Percentiles rank a stretch among this genome's conserved stretches.
These are phyloP conservation scores for Candolleomyces eurysporus DNA, from an alignment of 768 basidiomycete species.

Conservation along the genomic window DNA sequence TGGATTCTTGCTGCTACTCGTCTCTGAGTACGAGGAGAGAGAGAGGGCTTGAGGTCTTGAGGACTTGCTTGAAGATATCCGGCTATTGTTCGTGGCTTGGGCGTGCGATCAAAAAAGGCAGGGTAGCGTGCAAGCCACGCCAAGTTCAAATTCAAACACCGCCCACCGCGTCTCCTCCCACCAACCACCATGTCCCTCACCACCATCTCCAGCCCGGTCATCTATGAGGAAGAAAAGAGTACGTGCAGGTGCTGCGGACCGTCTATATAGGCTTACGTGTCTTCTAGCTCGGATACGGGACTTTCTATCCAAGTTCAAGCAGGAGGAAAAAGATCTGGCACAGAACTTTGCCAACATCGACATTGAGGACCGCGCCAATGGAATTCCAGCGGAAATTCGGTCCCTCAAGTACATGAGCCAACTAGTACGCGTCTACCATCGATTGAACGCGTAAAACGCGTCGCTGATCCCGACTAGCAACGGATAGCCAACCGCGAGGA, in stretches of 20 bases:
- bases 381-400: constrained; percentile 30
- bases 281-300: constrained; percentile 60
- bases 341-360: constrained; percentile 69
- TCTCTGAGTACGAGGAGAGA: too few relatives aligned
- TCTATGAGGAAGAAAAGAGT: constrained; percentile 77
- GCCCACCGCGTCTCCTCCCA: constrained; percentile 19
- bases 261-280: neutral
- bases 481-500: constrained; percentile 90
- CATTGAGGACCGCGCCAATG: constrained; percentile 50
- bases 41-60: too few relatives aligned
- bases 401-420: constrained; percentile 79
- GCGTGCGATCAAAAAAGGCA: neutral
- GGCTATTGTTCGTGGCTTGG: too few relatives aligned
- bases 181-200: constrained; percentile 61
- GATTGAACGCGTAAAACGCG: constrained; percentile 27
- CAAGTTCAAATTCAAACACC: constrained; percentile 34
- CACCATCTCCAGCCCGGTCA: constrained; percentile 55
- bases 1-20: too few relatives aligned
- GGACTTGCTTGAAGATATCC: too few relatives aligned
- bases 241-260: constrained; percentile 1
- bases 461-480: constrained; percentile 56
- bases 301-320: constrained; percentile 71
- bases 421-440: constrained; percentile 53
- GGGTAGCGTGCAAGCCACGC: constrained; percentile 6
- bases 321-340: constrained; percentile 60